Evolutionary conservation across 202 grass and related monocot species (phyloP), one percentile per base, ranked within the genome.

Genomic region (Schoenoplectus triqueter): DNA sequence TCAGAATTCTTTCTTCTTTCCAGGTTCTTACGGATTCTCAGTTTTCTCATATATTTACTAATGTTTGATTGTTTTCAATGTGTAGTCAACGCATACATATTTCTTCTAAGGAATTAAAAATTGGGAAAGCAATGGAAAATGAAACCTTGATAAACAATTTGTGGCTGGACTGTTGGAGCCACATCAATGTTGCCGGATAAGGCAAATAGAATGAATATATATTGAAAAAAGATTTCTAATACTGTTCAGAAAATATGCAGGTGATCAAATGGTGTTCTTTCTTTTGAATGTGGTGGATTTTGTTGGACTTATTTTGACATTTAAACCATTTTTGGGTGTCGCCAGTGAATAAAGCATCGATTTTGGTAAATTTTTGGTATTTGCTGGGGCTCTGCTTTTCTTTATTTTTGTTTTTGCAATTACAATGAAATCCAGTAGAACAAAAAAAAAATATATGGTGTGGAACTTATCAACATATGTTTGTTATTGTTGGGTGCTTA

Each of bases 1-100:
- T 9, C 93, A 95, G 61, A 45, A 92, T 60, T 88, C 84, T 65
- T 68, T 85, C 1, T 94, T 97, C 64, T 89, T 97, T 55, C 92
- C 94, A 72, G 88, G 94, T 97, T 82, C 44, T 5, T 52, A 51
- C n/a, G 6, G 21, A 42, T 52, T 69, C 39, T 40, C 10, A 6
- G 9, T 82, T 82, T 81, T 18, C 13, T 79, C 13, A 10, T 83
- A 10, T 82, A 55, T 57, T 59, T 59, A 41, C 0, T 13, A n/a
- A 40, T 65, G 52, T 56, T 83, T 17, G 5, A 55, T 7, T 14
- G 10, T 70, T 54, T 41, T 71, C 14, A 55, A 51, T 45, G 3
- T 18, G 2, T 66, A 22, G 41, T 22, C 46, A 60, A 14, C 2
- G 22, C 5, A 39, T 56, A 3, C 11, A 76, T 76, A 76, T 20